A percentile compares a stretch with the other conserved stretches of the same genome.
Evolutionary conservation across 2,329 filamentous ascomycete species (phyloP).

Genomic region (Alternaria angustiovoidea): DNA sequence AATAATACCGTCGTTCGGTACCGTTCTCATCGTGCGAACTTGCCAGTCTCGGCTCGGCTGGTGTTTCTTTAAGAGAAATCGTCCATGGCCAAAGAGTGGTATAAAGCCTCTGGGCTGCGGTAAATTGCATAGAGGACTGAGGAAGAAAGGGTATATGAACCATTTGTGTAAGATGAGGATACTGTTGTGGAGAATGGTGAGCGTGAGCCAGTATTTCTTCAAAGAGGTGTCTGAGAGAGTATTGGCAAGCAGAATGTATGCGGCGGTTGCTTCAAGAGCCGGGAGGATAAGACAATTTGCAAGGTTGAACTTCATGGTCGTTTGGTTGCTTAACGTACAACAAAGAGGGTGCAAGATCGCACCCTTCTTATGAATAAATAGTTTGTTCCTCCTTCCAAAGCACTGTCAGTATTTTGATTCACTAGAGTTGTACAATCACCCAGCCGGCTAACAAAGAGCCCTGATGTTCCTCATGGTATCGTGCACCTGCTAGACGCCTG

Average conservation of each 20-base stretch:
- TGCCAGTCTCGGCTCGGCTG: slow-evolving; percentile 45
- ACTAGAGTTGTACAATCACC: neutral
- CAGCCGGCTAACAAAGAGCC: neutral
- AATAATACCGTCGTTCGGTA: slow-evolving; percentile 54
- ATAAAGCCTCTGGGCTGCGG: slow-evolving; percentile 40
- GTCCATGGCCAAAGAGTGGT: slow-evolving; percentile 51
- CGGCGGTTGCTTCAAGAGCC: slow-evolving; percentile 26
- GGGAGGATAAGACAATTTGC: slow-evolving; percentile 27
- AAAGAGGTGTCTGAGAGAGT: slow-evolving; percentile 24
- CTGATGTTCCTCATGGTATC: neutral
- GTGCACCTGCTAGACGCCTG: neutral
- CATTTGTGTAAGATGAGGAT: slow-evolving; percentile 30
- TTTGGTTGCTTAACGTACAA: slow-evolving; percentile 19
- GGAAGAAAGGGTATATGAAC: slow-evolving; percentile 49
- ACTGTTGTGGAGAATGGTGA: slow-evolving; percentile 25
- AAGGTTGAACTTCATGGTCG: slow-evolving; percentile 26
- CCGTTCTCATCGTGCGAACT: slow-evolving; percentile 48
- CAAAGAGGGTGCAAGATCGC: slow-evolving; percentile 20
- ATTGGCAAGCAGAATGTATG: slow-evolving; percentile 32
- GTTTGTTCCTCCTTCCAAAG: neutral
- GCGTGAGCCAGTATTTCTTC: slow-evolving; percentile 26
- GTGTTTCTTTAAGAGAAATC: slow-evolving; percentile 38
- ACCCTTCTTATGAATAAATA: neutral
- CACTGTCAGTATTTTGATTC: no score
- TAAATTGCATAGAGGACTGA: slow-evolving; percentile 52